phyloP scores from a whole-genome alignment of 108 stramenopile genomes.

The Epipyxis sp. region DNA sequence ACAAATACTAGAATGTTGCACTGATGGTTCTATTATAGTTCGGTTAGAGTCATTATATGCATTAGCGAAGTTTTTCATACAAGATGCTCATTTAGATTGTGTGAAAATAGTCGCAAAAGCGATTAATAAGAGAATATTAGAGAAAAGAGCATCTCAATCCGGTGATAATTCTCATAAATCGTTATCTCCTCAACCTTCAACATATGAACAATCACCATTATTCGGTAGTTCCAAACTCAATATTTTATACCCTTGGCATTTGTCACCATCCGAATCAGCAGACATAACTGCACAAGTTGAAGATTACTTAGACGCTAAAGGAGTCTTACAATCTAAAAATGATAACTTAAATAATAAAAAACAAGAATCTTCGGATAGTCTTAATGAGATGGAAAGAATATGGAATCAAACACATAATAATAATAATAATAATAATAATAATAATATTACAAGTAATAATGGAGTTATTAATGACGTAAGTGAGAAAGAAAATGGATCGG shows the following conservation, averaged over 20 bases:
- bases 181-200: neutral
- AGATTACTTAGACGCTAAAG: neutral
- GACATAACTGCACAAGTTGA: neutral
- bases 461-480: too few species aligned
- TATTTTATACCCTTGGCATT: neutral
- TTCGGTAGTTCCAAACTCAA: neutral
- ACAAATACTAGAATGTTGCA: slow-evolving; percentile 30
- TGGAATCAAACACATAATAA: too few species aligned
- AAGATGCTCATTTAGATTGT: slow-evolving; percentile 6
- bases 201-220: neutral
- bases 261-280: neutral
- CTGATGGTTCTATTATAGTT: slow-evolving; percentile 73
- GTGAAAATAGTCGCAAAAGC: slow-evolving; percentile 16
- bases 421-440: neutral
- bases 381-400: too few species aligned
- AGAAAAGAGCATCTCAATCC: neutral
- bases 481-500: too few species aligned
- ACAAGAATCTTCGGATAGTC: neutral
- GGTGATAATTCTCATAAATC: neutral
- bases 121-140: neutral
- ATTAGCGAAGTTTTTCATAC: slow-evolving; percentile 19
- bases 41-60: slow-evolving; percentile 75
- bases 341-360: neutral
- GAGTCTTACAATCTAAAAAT: too few species aligned
- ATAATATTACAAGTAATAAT: neutral